Evolutionary conservation across 305 asterid genomes (phyloP), one percentile per base, ranked within the genome.

Genomic region (Ilex paraguariensis): DNA sequence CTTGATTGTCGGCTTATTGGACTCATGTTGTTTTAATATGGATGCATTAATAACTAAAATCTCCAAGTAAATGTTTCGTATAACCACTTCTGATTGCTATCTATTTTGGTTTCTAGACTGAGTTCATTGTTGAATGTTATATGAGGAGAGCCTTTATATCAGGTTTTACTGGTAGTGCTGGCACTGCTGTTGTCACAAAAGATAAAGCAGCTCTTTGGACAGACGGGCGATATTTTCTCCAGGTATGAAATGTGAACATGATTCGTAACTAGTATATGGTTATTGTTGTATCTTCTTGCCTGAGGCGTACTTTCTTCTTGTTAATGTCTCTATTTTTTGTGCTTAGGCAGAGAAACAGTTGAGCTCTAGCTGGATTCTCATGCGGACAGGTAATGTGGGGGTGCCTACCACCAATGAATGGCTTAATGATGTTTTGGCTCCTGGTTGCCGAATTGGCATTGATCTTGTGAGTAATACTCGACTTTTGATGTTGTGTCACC

Each of bases 171-270:
- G 99, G 99, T 10, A 93, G 99, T 61, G 99, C 97, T 54, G 99
- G 97, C 62, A 93, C 99, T 63, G 99, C 96, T 13, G 87, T 90
- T 65, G 90, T 93, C 72, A 93, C 99, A 9, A 93, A 86, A 79
- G 92, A 86, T 75, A 86, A 86, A 82, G 99, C 99, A 49, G 97
- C 96, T 66, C 85, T 93, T 61, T 93, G 99, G 99, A 93, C 99
- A 2, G 99, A 93, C 61, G 99, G 95, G 45, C 81, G 99, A 28
- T 93, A 93, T 82, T 93, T 93, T 73, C 91, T 93, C 48, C 99
- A 90, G 97, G 99, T 91, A 45, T 50, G 65, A 59, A 33, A 30
- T 64, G 54, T 63, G 55, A 61, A 56, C 40, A 54, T 28, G 60
- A 31, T 72, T 67, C 31, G 55, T n/a, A 9, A 4, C 16, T 11